Base-by-base conservation (phyloP, 768 basidiomycete genomes). In the Kondoa malvinella region DNA sequence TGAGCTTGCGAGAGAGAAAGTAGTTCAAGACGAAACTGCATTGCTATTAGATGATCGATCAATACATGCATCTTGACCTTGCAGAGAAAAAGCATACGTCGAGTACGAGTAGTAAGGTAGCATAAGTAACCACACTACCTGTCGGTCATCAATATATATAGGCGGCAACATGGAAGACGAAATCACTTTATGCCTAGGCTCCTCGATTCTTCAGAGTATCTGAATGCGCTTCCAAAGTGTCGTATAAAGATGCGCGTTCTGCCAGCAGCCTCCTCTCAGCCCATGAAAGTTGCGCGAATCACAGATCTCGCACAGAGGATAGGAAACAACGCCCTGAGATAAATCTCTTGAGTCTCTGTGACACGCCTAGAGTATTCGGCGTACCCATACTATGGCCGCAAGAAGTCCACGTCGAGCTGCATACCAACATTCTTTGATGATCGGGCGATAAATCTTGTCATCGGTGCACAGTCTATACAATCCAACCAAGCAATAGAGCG, bases 31-130 rank as follows among this genome's bases (percentile, higher is more conserved):
- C 0, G 4, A 60, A 26, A 2, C 50, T 59, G n/a, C 67, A 56
- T 40, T 75, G 74, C 3, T 71, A 71, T 16, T 71, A 57, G 29
- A 72, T 62, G 34, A 72, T 68, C 29, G 65, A 56, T n/a, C n/a
- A n/a, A n/a, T n/a, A n/a, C n/a, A n/a, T n/a, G 65, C 34, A 68
- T 2, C 74, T 73, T 27, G 72, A 72, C 68, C 71, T 73, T 2
- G 59, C 57, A 21, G 66, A 67, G 34, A 72, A 68, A 25, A 73
- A 33, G 29, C 70, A 66, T 50, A 71, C n/a, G 31, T 58, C 1
- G 26, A 32, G 33, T 14, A 61, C 34, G 50, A 72, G 72, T 59
- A 70, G 26, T 67, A 69, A 67, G 57, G 66, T 40, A 30, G 67
- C 70, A 67, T 69, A 27, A 12, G 68, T 62, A 68, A 66, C 1